These are phyloP conservation scores for Cryptococcus hybrid DNA, from an alignment of 1,284 basidiomycete genomes.

Conservation along the genomic window DNA sequence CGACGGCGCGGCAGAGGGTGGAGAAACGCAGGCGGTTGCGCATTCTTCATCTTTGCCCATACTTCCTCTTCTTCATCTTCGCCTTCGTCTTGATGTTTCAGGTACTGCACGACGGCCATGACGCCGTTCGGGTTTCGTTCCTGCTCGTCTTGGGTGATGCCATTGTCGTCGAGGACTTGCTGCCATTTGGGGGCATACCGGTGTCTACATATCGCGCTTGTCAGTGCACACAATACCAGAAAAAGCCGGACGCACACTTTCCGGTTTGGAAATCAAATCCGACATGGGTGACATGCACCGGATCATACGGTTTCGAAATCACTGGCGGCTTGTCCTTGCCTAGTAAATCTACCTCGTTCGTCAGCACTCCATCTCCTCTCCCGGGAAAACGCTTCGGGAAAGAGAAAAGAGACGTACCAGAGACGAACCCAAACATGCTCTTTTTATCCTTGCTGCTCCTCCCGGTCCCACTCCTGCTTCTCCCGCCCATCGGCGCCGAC, in stretches of 20 bases:
- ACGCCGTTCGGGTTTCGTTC: conserved; percentile 96
- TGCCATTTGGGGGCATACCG: conserved; percentile 99
- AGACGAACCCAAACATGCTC: conserved; percentile 50
- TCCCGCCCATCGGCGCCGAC: conserved; percentile 30
- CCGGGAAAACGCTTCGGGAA: background rate
- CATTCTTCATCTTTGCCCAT: conserved; percentile 68
- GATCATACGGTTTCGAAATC: conserved; percentile 96
- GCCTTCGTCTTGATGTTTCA: conserved; percentile 51
- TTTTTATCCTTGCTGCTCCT: conserved; percentile 51
- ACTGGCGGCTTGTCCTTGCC: conserved; percentile 65
- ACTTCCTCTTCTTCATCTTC: conserved; percentile 55
- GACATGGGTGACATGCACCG: conserved; percentile 99
- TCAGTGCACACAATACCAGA: background rate
- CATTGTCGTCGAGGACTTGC: conserved; percentile 91
- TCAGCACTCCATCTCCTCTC: background rate
- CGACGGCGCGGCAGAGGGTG: conserved; percentile 9
- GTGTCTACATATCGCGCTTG: conserved; percentile 55
- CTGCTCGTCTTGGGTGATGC: conserved; percentile 92
- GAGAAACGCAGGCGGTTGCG: conserved; percentile 21
- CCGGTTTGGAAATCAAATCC: conserved; percentile 99
- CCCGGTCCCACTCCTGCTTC: conserved; percentile 48
- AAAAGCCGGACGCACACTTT: conserved; percentile 59
- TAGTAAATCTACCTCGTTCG: conserved; percentile 63
- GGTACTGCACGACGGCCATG: conserved; percentile 99
- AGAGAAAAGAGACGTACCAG: conserved; percentile 30